phyloP scores from a whole-genome alignment of 768 basidiomycete genomes.

The Rhodotorula paludigena region DNA sequence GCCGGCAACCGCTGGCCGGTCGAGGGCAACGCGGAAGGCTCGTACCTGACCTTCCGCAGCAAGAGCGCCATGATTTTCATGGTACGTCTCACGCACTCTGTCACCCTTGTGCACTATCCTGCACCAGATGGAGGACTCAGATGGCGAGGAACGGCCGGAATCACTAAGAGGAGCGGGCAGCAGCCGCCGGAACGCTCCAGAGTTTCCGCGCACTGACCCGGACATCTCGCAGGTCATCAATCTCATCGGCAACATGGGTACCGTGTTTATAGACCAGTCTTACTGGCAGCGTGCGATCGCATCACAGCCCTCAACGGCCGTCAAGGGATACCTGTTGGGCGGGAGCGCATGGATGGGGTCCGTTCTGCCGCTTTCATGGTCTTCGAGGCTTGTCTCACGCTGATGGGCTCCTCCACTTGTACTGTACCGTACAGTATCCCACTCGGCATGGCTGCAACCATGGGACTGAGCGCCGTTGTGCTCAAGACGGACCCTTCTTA shows the following conservation, averaged over 20 bases:
- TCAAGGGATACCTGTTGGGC: constrained; percentile 84
- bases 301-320: constrained; percentile 74
- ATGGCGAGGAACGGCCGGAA: too few species aligned
- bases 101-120: too few species aligned
- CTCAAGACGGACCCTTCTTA: constrained; percentile 7
- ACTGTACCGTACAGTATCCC: neutral
- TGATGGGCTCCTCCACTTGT: too few species aligned
- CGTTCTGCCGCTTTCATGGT: constrained; percentile 12
- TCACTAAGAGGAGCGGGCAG: too few species aligned
- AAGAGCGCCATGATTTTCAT: constrained; percentile 73
- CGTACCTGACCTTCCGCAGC: constrained; percentile 76
- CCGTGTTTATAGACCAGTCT: constrained; percentile 48
- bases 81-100: too few species aligned
- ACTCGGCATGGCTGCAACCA: constrained; percentile 9
- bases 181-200: too few species aligned
- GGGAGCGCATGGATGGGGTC: constrained; percentile 81
- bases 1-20: constrained; percentile 16
- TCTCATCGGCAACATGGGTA: constrained; percentile 34
- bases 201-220: too few species aligned
- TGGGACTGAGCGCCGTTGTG: constrained; percentile 12
- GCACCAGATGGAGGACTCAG: too few species aligned
- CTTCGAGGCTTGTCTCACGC: too few species aligned
- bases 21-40: constrained; percentile 75
- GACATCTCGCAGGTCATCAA: too few species aligned
- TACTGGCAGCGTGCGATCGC: constrained; percentile 61